These are phyloP conservation scores for Infundibulicybe gibba DNA, from an alignment of 768 basidiomycete species.

Conservation along the genomic window DNA sequence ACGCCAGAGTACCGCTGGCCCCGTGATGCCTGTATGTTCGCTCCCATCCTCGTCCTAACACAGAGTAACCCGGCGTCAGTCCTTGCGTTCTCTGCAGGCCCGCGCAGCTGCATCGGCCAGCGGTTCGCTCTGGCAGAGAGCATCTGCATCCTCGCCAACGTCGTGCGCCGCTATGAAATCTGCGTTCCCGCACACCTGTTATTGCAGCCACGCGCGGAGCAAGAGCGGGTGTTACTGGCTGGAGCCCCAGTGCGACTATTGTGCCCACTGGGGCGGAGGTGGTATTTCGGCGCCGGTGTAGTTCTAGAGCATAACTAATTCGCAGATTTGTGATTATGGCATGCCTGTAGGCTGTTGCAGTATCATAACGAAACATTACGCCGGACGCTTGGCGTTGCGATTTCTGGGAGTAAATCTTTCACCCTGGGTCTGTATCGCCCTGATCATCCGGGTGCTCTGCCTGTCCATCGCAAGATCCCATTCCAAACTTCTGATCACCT, in stretches of 20 bases:
- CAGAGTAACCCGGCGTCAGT: conserved; percentile 19
- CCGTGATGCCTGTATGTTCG: conserved; percentile 40
- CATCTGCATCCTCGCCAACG: conserved; percentile 36
- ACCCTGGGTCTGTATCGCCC: too few species aligned
- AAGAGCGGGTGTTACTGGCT: conserved; percentile 28
- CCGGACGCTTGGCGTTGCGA: too few species aligned
- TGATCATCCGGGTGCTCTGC: too few species aligned
- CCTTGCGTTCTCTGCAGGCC: conserved; percentile 41
- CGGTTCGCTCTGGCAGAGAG: conserved; percentile 42
- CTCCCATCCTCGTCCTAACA: not conserved
- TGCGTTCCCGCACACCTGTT: conserved; percentile 32
- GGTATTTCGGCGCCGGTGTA: conserved; percentile 7
- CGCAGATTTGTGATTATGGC: too few species aligned
- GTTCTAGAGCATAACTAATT: too few species aligned
- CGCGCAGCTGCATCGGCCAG: conserved; percentile 46
- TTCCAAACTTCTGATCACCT: too few species aligned
- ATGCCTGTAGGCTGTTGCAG: too few species aligned
- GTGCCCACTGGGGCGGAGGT: conserved; percentile 27
- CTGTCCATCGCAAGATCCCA: too few species aligned
- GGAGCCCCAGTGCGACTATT: conserved; percentile 31
- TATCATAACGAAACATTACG: too few species aligned
- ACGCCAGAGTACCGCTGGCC: conserved; percentile 48
- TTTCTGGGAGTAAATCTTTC: too few species aligned
- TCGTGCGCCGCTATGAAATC: conserved; percentile 38
- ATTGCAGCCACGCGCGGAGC: conserved; percentile 21